Conservation (phyloP, 345 rosid species). For the Tarenaya hassleriana region DNA sequence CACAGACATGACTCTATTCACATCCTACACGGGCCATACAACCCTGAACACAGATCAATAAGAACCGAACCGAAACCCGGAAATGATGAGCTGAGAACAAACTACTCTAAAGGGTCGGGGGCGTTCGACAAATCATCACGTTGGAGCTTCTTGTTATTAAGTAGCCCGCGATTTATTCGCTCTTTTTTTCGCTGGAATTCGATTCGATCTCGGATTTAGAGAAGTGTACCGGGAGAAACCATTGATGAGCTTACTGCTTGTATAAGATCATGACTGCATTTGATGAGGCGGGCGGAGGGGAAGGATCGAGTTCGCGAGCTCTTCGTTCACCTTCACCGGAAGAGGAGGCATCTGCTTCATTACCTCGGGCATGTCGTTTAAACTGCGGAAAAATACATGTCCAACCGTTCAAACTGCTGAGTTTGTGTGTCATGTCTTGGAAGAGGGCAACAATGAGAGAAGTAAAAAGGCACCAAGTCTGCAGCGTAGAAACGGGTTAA, state of each 20-base stretch:
- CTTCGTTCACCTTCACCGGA: conserved; percentile 72
- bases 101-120: too few species aligned
- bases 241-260: conserved; percentile 10
- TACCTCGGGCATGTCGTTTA: conserved; percentile 72
- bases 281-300: conserved; percentile 47
- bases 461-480: neutral
- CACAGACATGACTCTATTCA: too few species aligned
- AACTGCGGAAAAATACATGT: conserved; percentile 35
- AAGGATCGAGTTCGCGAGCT: conserved; percentile 61
- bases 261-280: conserved; percentile 38
- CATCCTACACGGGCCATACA: too few species aligned
- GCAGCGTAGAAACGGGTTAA: conserved; percentile 5
- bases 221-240: conserved; percentile 17
- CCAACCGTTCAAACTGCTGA: conserved; percentile 8
- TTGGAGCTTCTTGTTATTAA: neutral
- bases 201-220: conserved; percentile 13
- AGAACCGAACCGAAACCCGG: too few species aligned
- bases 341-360: conserved; percentile 91
- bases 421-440: neutral
- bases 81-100: too few species aligned
- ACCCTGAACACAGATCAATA: too few species aligned
- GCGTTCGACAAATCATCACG: too few species aligned
- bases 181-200: neutral
- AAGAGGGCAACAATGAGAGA: too few species aligned
- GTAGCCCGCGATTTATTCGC: conserved; percentile 19